Percentiles rank a stretch among this genome's conserved stretches.
phyloP scores from a whole-genome alignment of 306 rosid genomes.

The Argentina anserina region DNA sequence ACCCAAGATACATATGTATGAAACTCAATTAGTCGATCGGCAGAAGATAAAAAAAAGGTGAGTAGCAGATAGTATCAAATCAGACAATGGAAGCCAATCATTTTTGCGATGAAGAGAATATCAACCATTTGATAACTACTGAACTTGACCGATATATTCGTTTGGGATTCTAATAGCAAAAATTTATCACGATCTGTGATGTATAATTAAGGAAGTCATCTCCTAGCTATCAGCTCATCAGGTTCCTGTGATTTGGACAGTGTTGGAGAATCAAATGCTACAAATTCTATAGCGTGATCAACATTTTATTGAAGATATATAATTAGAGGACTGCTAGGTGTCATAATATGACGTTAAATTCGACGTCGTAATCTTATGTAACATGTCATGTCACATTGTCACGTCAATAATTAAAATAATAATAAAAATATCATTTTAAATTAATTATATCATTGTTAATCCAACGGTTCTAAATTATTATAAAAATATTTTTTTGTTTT shows the following conservation, averaged over 20 bases:
- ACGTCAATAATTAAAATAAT: too few species aligned
- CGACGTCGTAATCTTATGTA: too few species aligned
- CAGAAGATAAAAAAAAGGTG: slow-evolving; percentile 28
- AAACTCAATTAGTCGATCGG: slow-evolving; percentile 19
- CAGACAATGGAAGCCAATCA: slow-evolving; percentile 17
- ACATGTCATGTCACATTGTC: too few species aligned
- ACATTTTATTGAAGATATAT: background rate
- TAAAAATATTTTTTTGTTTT: too few species aligned
- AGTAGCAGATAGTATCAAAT: slow-evolving; percentile 32
- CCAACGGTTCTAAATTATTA: too few species aligned
- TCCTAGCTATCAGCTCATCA: slow-evolving; percentile 13
- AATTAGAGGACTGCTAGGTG: too few species aligned
- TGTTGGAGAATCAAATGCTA: slow-evolving; percentile 16
- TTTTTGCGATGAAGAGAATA: slow-evolving; percentile 30
- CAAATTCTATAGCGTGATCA: background rate
- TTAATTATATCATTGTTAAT: too few species aligned
- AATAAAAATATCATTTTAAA: too few species aligned
- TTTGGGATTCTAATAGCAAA: background rate
- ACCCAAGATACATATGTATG: slow-evolving; percentile 13
- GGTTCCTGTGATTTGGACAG: slow-evolving; percentile 5
- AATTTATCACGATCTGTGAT: slow-evolving; percentile 7
- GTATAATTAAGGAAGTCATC: slow-evolving; percentile 14
- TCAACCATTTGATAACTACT: slow-evolving; percentile 22
- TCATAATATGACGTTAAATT: too few species aligned
- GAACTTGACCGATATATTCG: background rate